Conservation (phyloP, 1,139 yeast genomes). For the Suhomyces panamericanus region DNA sequence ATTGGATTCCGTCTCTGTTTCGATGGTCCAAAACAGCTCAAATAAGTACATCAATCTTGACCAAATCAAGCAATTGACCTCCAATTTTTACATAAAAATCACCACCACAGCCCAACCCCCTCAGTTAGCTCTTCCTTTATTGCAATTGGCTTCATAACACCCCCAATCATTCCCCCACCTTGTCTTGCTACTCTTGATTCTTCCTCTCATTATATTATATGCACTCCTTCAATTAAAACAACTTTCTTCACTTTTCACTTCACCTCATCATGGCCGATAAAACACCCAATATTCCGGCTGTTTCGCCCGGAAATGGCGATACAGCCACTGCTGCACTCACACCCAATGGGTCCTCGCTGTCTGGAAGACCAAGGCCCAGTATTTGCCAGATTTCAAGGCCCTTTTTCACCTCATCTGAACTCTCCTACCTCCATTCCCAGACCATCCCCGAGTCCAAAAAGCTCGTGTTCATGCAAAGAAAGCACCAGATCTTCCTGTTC, state of each 20-base stretch:
- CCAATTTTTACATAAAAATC: no score
- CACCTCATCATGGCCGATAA: slow-evolving; percentile 6
- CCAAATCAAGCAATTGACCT: no score
- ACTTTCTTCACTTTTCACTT: neutral
- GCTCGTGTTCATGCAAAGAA: slow-evolving; percentile 50
- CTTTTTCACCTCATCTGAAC: slow-evolving; percentile 57
- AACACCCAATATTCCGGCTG: slow-evolving; percentile 5
- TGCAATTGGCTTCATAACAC: no score
- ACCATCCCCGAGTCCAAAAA: slow-evolving; percentile 53
- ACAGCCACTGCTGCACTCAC: slow-evolving; percentile 3
- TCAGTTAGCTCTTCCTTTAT: neutral
- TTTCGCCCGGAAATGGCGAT: slow-evolving; percentile 6
- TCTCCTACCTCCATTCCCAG: slow-evolving; percentile 50
- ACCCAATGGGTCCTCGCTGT: slow-evolving; percentile 1
- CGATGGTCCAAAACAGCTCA: no score
- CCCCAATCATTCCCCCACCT: no score
- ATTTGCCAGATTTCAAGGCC: slow-evolving; percentile 60
- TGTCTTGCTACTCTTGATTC: no score
- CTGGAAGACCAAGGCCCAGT: slow-evolving; percentile 8
- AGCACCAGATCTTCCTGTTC: slow-evolving; percentile 55
- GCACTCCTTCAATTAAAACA: neutral
- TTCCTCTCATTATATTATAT: neutral
- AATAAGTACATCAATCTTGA: no score
- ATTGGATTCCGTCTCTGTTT: no score
- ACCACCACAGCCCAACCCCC: neutral